Percentiles rank a stretch among this genome's conserved stretches.
These are phyloP conservation scores for Lipomyces anomalus DNA, from an alignment of 805 yeast genomes.

Conservation along the genomic window DNA sequence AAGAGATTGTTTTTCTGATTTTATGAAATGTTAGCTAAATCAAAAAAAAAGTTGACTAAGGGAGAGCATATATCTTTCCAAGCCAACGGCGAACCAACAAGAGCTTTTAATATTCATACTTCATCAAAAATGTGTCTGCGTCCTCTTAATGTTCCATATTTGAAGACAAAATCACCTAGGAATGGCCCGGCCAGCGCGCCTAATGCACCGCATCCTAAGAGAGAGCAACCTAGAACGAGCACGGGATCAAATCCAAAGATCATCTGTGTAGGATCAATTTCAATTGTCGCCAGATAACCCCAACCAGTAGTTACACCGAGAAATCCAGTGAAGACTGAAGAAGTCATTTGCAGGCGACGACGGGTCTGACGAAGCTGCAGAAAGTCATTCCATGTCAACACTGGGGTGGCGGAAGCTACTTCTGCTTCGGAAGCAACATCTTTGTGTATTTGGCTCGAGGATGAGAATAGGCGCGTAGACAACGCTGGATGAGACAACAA, in stretches of 20 bases:
- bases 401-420: too few relatives aligned
- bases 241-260: constrained; percentile 88
- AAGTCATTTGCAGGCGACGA: constrained; percentile 58
- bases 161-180: constrained; percentile 67
- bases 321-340: constrained; percentile 64
- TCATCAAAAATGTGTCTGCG: constrained; percentile 11
- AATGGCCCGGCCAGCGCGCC: constrained; percentile 83
- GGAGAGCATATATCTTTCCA: constrained; percentile 3
- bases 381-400: constrained; percentile 90
- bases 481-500: too few relatives aligned
- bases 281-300: constrained; percentile 70
- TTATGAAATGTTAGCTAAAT: constrained; percentile 5
- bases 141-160: constrained; percentile 23
- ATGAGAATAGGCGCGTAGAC: too few relatives aligned
- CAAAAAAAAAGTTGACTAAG: background rate
- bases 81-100: constrained; percentile 25
- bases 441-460: too few relatives aligned
- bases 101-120: constrained; percentile 1
- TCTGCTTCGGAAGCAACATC: too few relatives aligned
- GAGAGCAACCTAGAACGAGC: constrained; percentile 68
- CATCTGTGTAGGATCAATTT: constrained; percentile 80
- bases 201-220: constrained; percentile 62
- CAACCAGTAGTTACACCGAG: constrained; percentile 64
- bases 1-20: constrained; percentile 62
- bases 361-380: constrained; percentile 69